These are phyloP conservation scores for Diaporthe amygdali DNA, from an alignment of 2,329 filamentous ascomycete species.

Conservation along the genomic window DNA sequence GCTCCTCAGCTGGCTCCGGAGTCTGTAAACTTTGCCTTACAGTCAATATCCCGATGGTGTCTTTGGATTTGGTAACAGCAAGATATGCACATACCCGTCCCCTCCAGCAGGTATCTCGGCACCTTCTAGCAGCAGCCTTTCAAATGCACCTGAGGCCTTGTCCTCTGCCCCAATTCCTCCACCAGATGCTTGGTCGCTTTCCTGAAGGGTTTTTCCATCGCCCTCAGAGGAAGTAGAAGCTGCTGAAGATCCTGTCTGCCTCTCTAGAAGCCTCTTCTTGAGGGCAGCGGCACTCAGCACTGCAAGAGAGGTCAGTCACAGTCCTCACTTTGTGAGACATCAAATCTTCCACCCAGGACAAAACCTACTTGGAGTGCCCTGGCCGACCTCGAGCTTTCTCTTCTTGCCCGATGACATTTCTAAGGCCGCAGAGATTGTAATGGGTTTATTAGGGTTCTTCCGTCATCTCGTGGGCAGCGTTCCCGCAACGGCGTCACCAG, in stretches of 20 bases:
- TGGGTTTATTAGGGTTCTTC: neutral
- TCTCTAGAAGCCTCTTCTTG: conserved; percentile 42
- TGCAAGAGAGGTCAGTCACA: conserved; percentile 24
- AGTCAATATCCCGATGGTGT: neutral
- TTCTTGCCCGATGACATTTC: conserved; percentile 37
- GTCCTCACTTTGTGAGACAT: conserved; percentile 17
- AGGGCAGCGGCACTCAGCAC: conserved; percentile 52
- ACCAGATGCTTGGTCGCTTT: neutral
- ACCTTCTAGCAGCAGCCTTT: conserved; percentile 21
- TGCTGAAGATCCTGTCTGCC: conserved; percentile 17
- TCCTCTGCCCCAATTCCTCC: neutral
- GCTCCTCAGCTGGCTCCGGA: conserved; percentile 29
- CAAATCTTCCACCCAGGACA: neutral
- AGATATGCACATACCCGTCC: conserved; percentile 1
- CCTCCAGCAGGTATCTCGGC: conserved; percentile 16
- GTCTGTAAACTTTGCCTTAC: conserved; percentile 22
- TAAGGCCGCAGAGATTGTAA: neutral
- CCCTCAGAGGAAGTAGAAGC: conserved; percentile 5
- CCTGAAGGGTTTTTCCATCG: neutral
- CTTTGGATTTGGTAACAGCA: neutral
- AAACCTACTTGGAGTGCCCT: conserved; percentile 40
- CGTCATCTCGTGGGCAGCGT: neutral
- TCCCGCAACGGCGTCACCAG: neutral
- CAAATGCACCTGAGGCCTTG: neutral
- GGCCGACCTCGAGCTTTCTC: conserved; percentile 46